phyloP scores from a whole-genome alignment of 23 red algal genomes.

The Gracilaria caudata region DNA sequence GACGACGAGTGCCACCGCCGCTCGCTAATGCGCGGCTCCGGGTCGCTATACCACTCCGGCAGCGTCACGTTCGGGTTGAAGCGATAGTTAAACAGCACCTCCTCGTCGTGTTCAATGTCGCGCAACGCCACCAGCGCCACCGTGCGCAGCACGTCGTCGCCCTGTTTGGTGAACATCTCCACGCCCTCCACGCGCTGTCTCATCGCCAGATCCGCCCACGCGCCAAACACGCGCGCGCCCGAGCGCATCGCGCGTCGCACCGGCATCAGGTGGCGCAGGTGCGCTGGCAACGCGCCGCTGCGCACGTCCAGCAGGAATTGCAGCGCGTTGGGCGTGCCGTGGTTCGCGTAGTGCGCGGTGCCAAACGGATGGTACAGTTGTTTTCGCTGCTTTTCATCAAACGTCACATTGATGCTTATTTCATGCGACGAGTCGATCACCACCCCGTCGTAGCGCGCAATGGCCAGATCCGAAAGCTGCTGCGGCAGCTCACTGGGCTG shows the following conservation, averaged over 20 bases:
- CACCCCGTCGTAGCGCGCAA: constrained; percentile 55
- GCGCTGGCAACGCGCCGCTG: constrained; percentile 8
- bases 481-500: background rate
- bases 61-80: constrained; percentile 36
- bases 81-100: constrained; percentile 74
- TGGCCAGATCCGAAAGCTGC: constrained; percentile 41
- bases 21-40: background rate
- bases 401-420: constrained; percentile 13
- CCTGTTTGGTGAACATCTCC: constrained; percentile 23
- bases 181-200: constrained; percentile 36
- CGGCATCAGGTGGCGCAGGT: constrained; percentile 38
- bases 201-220: constrained; percentile 19
- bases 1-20: constrained; percentile 12
- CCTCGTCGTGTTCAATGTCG: constrained; percentile 55
- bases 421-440: constrained; percentile 36
- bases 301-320: constrained; percentile 71
- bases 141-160: constrained; percentile 19
- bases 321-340: constrained; percentile 63
- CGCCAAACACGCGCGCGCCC: background rate
- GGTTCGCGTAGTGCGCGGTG: constrained; percentile 77
- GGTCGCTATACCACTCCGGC: constrained; percentile 44
- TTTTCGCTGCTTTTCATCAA: background rate
- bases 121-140: constrained; percentile 54
- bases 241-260: background rate
- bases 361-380: constrained; percentile 80